Evolutionary conservation across 345 rosid species (phyloP).

Genomic region (Bruguiera gymnorhiza): DNA sequence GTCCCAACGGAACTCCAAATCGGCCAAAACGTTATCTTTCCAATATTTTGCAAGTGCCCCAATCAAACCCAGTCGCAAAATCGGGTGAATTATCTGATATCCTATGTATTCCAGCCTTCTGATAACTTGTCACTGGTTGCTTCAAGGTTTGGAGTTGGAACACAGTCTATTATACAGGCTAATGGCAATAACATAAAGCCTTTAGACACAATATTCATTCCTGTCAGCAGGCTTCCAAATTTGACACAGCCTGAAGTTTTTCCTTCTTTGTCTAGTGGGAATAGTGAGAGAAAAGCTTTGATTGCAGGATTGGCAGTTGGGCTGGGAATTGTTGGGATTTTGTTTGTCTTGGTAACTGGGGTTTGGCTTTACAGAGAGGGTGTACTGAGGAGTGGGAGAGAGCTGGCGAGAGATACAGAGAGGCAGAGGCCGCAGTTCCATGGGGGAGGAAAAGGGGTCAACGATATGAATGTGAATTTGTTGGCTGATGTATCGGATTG

Average conservation of each 20-base stretch:
- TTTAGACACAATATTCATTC: constrained; percentile 52
- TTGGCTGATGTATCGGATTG: constrained; percentile 73
- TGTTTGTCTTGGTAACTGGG: constrained; percentile 31
- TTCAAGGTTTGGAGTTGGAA: constrained; percentile 41
- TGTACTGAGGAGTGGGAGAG: constrained; percentile 22
- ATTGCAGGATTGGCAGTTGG: constrained; percentile 52
- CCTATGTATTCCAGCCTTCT: constrained; percentile 64
- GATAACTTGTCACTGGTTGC: constrained; percentile 53
- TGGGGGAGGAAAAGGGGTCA: constrained; percentile 20
- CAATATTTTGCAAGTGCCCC: constrained; percentile 66
- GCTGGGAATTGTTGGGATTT: constrained; percentile 37
- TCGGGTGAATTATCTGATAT: constrained; percentile 38
- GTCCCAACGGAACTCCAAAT: constrained; percentile 36
- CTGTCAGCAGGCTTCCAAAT: constrained; percentile 42
- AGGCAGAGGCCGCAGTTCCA: constrained; percentile 20
- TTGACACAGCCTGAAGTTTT: constrained; percentile 40
- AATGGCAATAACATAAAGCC: constrained; percentile 40
- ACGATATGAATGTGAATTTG: constrained; percentile 39
- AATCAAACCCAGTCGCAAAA: constrained; percentile 33
- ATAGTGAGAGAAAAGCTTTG: constrained; percentile 39
- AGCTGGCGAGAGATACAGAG: constrained; percentile 24
- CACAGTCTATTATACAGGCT: constrained; percentile 32
- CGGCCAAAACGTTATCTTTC: constrained; percentile 45
- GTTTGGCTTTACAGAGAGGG: constrained; percentile 29
- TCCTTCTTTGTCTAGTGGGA: constrained; percentile 23